Percentiles rank a stretch among this genome's conserved stretches.
These are phyloP conservation scores for Agaricus blazei DNA, from an alignment of 768 basidiomycete genomes.

Conservation along the genomic window DNA sequence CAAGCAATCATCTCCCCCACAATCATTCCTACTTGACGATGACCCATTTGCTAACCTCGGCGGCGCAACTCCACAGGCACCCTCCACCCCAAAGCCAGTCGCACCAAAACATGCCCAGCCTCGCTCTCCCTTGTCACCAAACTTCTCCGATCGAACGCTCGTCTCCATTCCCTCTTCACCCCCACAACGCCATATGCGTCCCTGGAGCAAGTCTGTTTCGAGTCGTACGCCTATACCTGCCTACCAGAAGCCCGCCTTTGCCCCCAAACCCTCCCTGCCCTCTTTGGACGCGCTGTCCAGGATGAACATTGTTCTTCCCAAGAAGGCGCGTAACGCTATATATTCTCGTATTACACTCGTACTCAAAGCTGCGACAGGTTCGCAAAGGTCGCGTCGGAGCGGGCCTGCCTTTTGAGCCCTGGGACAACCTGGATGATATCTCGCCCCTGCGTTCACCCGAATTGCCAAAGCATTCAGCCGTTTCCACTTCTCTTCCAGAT, in stretches of 20 bases:
- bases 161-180: constrained; percentile 6
- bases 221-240: constrained; percentile 24
- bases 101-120: constrained; percentile 8
- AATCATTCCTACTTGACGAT: constrained; percentile 54
- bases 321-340: constrained; percentile 32
- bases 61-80: constrained; percentile 14
- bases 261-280: constrained; percentile 45
- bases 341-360: constrained; percentile 4
- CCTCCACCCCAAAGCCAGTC: constrained; percentile 13
- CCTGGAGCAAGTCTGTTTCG: constrained; percentile 3
- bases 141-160: too few relatives aligned
- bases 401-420: constrained; percentile 47
- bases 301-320: constrained; percentile 41
- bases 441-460: not conserved
- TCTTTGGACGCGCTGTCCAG: constrained; percentile 43
- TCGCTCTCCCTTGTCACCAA: constrained; percentile 24
- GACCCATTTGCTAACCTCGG: constrained; percentile 71
- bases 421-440: constrained; percentile 33
- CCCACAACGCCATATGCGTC: constrained; percentile 5
- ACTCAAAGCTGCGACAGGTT: constrained; percentile 26
- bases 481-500: not conserved
- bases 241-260: constrained; percentile 43
- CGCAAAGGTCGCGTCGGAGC: constrained; percentile 51
- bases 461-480: not conserved
- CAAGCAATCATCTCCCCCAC: constrained; percentile 24